Evolutionary conservation across 768 basidiomycete genomes (phyloP).

Genomic region (Rickenella mellea): DNA sequence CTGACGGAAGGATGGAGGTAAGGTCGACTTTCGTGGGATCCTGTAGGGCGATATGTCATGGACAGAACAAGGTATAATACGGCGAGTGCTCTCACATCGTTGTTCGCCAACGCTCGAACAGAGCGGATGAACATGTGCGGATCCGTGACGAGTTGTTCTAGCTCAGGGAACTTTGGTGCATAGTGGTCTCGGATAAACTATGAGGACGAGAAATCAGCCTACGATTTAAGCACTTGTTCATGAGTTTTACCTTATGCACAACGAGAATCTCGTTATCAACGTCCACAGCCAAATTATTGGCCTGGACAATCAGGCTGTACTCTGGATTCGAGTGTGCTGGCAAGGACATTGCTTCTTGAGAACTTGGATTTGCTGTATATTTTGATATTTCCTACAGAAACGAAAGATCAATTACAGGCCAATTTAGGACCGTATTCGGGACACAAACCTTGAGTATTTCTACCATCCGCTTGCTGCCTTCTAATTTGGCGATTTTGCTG

Average conservation of each 20-base stretch:
- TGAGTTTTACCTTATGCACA: slow-evolving; percentile 71
- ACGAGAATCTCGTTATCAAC: slow-evolving; percentile 96
- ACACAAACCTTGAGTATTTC: slow-evolving; percentile 70
- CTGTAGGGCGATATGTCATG: slow-evolving; percentile 23
- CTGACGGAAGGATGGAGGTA: slow-evolving; percentile 70
- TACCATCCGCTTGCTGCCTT: slow-evolving; percentile 78
- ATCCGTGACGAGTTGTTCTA: slow-evolving; percentile 90
- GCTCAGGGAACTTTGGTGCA: slow-evolving; percentile 87
- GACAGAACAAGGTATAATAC: not conserved
- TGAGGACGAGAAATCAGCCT: slow-evolving; percentile 1
- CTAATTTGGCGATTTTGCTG: slow-evolving; percentile 77
- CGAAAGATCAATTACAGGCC: not conserved
- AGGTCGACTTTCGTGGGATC: slow-evolving; percentile 85
- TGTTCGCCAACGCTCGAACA: slow-evolving; percentile 81
- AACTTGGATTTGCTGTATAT: slow-evolving; percentile 71
- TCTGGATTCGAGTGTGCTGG: slow-evolving; percentile 88
- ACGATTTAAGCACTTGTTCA: not conserved
- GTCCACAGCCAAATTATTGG: slow-evolving; percentile 96
- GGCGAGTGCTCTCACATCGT: slow-evolving; percentile 38
- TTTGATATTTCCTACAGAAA: slow-evolving; percentile 73
- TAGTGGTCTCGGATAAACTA: slow-evolving; percentile 99
- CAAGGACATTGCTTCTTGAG: slow-evolving; percentile 66
- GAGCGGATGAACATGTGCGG: slow-evolving; percentile 88
- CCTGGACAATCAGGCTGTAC: slow-evolving; percentile 92
- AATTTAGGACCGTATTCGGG: not conserved